Evolutionary conservation across 306 rosid genomes (phyloP).

Genomic region (Castanea crenata): DNA sequence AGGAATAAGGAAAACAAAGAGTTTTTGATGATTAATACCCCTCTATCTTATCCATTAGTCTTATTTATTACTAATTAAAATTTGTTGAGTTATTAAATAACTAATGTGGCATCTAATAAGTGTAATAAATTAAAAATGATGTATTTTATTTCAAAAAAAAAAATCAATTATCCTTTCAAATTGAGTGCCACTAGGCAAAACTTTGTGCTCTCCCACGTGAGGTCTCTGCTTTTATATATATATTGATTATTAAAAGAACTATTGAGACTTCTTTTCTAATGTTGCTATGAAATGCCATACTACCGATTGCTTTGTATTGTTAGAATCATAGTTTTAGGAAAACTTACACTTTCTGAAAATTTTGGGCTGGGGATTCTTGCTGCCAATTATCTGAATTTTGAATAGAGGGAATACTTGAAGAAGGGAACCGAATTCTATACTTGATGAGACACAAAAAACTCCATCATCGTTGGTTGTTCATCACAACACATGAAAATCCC

Average conservation of each 20-base stretch:
- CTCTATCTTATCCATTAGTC: too few species aligned
- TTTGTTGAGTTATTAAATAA: too few species aligned
- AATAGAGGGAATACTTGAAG: conserved; percentile 81
- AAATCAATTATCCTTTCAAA: too few species aligned
- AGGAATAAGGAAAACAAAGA: too few species aligned
- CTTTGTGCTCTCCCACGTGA: too few species aligned
- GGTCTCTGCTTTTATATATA: too few species aligned
- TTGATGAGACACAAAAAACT: conserved; percentile 49
- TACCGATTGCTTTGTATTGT: conserved; percentile 4
- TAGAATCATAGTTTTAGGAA: conserved; percentile 11
- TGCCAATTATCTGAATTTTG: conserved; percentile 64
- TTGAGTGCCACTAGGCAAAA: too few species aligned
- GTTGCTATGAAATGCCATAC: neutral
- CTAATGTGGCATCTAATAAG: too few species aligned
- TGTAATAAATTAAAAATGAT: too few species aligned
- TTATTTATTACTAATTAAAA: too few species aligned
- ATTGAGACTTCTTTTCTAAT: neutral
- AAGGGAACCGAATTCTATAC: conserved; percentile 72
- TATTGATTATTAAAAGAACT: neutral
- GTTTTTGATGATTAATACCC: too few species aligned
- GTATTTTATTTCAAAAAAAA: too few species aligned
- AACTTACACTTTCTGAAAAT: conserved; percentile 97
- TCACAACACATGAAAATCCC: conserved; percentile 57
- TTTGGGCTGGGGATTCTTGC: conserved; percentile 97
- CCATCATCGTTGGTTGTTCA: conserved; percentile 42